phyloP scores from a whole-genome alignment of 179 eudicot species.

The Beta lomatogona region DNA sequence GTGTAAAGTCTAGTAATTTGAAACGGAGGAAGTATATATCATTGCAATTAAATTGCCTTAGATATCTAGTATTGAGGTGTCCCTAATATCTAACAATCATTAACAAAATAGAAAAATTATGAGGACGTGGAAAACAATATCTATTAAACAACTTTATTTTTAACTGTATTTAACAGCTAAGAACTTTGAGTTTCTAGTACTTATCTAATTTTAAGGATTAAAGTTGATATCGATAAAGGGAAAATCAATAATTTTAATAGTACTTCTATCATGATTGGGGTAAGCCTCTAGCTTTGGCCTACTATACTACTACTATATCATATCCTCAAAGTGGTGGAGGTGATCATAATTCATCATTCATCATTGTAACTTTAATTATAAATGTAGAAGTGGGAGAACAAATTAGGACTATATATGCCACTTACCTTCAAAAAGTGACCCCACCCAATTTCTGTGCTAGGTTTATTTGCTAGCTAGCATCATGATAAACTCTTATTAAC shows the following conservation, averaged over 20 bases:
- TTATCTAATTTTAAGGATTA: not conserved
- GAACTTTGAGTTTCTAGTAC: too few species aligned
- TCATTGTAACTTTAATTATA: slow-evolving; percentile 30
- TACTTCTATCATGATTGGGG: slow-evolving; percentile 7
- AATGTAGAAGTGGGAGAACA: slow-evolving; percentile 31
- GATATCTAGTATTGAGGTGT: too few species aligned
- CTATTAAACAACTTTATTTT: too few species aligned
- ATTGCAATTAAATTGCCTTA: too few species aligned
- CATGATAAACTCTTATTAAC: slow-evolving; percentile 25
- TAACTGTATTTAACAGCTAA: too few species aligned
- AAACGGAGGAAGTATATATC: too few species aligned
- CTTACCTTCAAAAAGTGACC: slow-evolving; percentile 22
- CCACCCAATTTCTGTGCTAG: slow-evolving; percentile 26
- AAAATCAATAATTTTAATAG: slow-evolving; percentile 13
- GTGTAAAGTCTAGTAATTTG: too few species aligned
- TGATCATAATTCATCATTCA: slow-evolving; percentile 34
- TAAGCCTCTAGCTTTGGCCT: slow-evolving; percentile 14
- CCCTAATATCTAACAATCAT: too few species aligned
- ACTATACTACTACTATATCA: slow-evolving; percentile 7
- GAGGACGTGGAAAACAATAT: too few species aligned
- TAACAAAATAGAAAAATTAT: too few species aligned
- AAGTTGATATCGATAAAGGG: not conserved
- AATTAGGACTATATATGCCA: slow-evolving; percentile 30
- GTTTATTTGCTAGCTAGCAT: slow-evolving; percentile 19
- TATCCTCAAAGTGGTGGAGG: slow-evolving; percentile 34